phyloP scores from a whole-genome alignment of 139 green algal genomes.

The Diplosphaera chodatii region DNA sequence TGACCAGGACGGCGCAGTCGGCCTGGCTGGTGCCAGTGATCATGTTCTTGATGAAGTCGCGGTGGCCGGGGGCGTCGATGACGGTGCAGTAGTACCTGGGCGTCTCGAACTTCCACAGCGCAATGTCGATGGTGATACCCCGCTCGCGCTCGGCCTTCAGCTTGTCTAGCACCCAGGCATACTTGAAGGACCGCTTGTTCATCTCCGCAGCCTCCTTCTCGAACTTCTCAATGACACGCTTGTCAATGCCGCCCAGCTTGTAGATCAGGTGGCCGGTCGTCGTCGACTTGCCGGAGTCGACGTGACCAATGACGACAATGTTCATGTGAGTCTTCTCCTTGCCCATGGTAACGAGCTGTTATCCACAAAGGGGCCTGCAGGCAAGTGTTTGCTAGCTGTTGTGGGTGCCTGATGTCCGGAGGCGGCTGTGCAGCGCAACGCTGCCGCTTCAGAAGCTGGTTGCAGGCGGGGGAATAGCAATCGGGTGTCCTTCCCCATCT shows the following conservation, averaged over 20 bases:
- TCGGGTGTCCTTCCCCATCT: too few species aligned
- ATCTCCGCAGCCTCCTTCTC: constrained; percentile 70
- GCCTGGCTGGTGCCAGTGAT: constrained; percentile 94
- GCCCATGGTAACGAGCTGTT: constrained; percentile 8
- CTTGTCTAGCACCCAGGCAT: constrained; percentile 84
- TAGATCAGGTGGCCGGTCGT: constrained; percentile 96
- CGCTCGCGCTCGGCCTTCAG: constrained; percentile 94
- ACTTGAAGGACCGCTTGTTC: constrained; percentile 66
- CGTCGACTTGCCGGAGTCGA: constrained; percentile 85
- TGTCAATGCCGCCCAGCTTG: constrained; percentile 83
- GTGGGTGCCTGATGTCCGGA: too few species aligned
- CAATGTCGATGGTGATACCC: constrained; percentile 85
- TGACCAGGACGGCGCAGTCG: constrained; percentile 89
- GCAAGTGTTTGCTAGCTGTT: too few species aligned
- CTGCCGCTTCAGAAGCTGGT: too few species aligned
- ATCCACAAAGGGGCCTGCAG: too few species aligned
- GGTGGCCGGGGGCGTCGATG: constrained; percentile 91
- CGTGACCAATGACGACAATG: constrained; percentile 35
- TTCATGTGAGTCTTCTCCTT: constrained; percentile 36
- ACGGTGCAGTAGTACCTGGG: constrained; percentile 98
- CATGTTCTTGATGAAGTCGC: constrained; percentile 99
- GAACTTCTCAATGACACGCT: constrained; percentile 94
- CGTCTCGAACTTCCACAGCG: constrained; percentile 95
- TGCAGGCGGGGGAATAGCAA: too few species aligned
- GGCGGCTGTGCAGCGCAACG: too few species aligned